Evolutionary conservation across 2,329 filamentous ascomycete species (phyloP), one percentile per base, ranked within the genome.

Genomic region (Aspergillus fumigatus): DNA sequence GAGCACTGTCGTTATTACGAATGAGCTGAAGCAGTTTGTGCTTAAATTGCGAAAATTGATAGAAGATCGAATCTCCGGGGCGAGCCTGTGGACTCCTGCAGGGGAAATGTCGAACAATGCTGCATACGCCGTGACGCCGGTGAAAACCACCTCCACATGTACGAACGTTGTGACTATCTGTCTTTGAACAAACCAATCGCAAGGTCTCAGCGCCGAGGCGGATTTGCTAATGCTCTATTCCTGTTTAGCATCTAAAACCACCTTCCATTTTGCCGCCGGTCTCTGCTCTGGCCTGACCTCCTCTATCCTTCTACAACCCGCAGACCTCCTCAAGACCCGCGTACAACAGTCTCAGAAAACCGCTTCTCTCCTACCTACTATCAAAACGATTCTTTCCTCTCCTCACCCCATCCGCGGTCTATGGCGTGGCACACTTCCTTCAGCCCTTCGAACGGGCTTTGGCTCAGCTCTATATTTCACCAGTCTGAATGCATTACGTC

Each of bases 401-500:
- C 84, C 84, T 1, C 78, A 85, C 9, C 87, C 88, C 3, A 78
- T 96, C 60, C 82, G 85, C 32, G 84, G 85, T 47, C 84, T 99
- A 70, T 99, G 94, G 93, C 87, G 94, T 61, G 94, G 94, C 54
- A 96, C 94, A 3, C 80, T 94, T 0, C 94, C 94, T 25, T 96
- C 91, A 1, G 90, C 92, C n/a, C 82, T 97, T 49, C 88, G 94
- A 57, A 99, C 94, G 1, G 93, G 94, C 56, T 87, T 95, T 69
- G 94, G 94, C 26, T 93, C 89, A 0, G 94, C 94, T 8, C 84
- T 99, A 52, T 99, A 99, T 78, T 97, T 99, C 73, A 90, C 90
- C 45, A 86, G 86, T 48, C 84, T 99, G 59, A 96, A 96, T 72
- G 82, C 86, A 17, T 82, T 96, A 59, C 88, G 92, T n/a, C 87